A percentile compares a stretch with the other conserved stretches of the same genome.
phyloP scores from a whole-genome alignment of 106 monocot genomes.

The Dendrobium catenatum region DNA sequence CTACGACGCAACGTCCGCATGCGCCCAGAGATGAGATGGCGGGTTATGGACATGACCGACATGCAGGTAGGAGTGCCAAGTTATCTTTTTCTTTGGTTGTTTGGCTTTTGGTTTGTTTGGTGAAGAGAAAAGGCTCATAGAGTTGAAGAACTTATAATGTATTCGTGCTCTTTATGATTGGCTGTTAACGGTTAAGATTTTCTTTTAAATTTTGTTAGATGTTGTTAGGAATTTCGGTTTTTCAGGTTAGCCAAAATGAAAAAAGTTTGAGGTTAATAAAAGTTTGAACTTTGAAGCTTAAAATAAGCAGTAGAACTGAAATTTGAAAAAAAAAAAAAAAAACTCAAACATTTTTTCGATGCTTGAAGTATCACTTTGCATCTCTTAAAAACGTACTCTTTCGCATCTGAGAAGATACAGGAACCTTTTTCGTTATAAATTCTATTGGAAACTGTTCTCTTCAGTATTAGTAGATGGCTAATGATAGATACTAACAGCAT shows the following conservation, averaged over 20 bases:
- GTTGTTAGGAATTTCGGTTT: not conserved
- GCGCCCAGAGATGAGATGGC: constrained; percentile 90
- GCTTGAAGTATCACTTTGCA: not conserved
- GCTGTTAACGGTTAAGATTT: not conserved
- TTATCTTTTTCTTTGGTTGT: not conserved
- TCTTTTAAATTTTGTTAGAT: not conserved
- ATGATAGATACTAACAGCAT: not conserved
- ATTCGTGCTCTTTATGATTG: not conserved
- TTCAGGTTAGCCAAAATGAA: not conserved
- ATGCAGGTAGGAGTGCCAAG: constrained; percentile 47
- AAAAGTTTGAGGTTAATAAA: not conserved
- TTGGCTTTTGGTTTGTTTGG: not conserved
- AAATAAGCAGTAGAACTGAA: not conserved
- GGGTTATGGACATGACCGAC: constrained; percentile 96
- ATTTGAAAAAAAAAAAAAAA: not conserved
- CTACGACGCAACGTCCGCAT: constrained; percentile 59
- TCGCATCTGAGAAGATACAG: not conserved
- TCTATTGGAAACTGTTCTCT: not conserved
- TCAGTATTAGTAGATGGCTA: constrained; percentile 1
- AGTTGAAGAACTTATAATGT: not conserved
- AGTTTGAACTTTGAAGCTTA: not conserved
- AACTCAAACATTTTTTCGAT: not conserved
- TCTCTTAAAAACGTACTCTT: not conserved
- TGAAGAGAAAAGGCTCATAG: not conserved
- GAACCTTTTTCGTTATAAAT: not conserved